Evolutionary conservation across 441 rosid species (phyloP), one percentile per base, ranked within the genome.

Genomic region (Jatropha podagrica): DNA sequence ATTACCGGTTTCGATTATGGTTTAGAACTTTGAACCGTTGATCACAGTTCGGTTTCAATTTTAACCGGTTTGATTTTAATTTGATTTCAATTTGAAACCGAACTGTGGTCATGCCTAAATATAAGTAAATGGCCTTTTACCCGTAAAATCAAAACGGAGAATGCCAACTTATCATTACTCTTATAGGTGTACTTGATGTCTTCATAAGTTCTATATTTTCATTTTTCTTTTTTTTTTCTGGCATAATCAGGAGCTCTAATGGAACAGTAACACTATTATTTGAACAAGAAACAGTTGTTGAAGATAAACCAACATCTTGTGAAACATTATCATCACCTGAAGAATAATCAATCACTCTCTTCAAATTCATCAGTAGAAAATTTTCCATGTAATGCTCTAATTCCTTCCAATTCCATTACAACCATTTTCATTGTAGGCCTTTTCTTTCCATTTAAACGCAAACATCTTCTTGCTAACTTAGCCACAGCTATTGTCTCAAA

Each of bases 401-500:
- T 38, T 5, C 73, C 13, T 70, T 70, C 64, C 73, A 70, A 55
- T 26, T 55, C 73, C 64, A 20, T 70, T 4, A 56, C 64, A 38
- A 70, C 64, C 11, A 48, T 20, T 56, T 13, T 70, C 73, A 70
- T 70, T 23, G 23, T 23, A 23, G 23, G 23, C 23, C 23, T 23
- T 23, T 23, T 23, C 23, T 23, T 23, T 23, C 64, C 60, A 38
- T 56, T 70, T 49, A 70, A 55, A 49, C 55, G 38, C 73, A 70
- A 56, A 15, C 73, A 70, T 20, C 64, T 70, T 20, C 48, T 71
- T 14, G 74, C 74, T 42, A 71, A 55, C 41, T 58, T 58, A 7
- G 65, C 74, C 41, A 71, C 74, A n/a, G 65, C 74, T 42, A 5
- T 3, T 4, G 56, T 70, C 64, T 70, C 73, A 40, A 55, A 49